Evolutionary conservation across 2,329 filamentous ascomycete species (phyloP), one percentile per base, ranked within the genome.

Genomic region (Chaetomiaceae sp.): DNA sequence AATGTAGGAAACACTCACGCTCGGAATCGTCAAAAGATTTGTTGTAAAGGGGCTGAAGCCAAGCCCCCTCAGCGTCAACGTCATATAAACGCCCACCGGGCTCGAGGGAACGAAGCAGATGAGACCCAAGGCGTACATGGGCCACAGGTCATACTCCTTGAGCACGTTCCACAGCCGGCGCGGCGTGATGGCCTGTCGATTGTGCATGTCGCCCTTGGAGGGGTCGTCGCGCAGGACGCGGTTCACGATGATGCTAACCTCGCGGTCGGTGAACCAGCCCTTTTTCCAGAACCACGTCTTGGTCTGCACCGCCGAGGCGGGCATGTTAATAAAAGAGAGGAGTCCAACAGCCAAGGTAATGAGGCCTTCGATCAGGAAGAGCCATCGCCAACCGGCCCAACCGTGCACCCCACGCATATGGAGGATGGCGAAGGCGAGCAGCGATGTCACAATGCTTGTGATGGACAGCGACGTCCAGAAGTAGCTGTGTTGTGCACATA

Each of bases 231-330:
- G 73, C 16, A 73, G 63, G 6, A 73, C 65, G 2, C 82, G 71
- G 56, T 82, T 83, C 7, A 82, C 79, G 2, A 82, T 70, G 42
- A 83, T 83, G 21, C 68, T 65, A 31, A 78, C 72, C 58, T 82
- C 78, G 13, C 74, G 73, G 44, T 81, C 77, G 2, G 64, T 75
- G 61, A 82, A 83, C 79, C 79, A 83, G 2, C 75, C 72, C 9
- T 73, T 74, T 0, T 68, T 70, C 0, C 72, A 68, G 55, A 75
- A 75, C 71, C 72, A 75, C 2, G 69, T 70, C 54, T 74, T 74
- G 0, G 74, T 78, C 57, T 77, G 72, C 1, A 71, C 69, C 0
- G 68, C 68, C 0, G 71, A 73, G 1, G 70, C 68, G 0, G 77
- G 77, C 71, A 82, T 77, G 53, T 75, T 70, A 55, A 79, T 74